Evolutionary conservation across 2,329 filamentous ascomycete species (phyloP).

Genomic region (Catunica adiposa): DNA sequence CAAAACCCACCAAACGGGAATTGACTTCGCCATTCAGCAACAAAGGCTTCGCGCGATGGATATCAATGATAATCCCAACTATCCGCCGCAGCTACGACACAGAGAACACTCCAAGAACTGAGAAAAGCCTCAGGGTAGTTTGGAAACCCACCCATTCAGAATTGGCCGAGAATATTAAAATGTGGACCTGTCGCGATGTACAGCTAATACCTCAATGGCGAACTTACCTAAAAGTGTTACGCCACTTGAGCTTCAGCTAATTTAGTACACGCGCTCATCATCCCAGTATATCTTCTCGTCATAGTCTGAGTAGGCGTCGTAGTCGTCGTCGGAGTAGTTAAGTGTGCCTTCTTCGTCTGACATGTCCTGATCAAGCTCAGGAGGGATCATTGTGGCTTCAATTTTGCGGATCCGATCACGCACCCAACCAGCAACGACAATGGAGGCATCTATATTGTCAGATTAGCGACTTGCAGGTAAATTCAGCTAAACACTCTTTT

Average conservation of each 20-base stretch:
- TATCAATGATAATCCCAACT: too few species aligned
- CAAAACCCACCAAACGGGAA: too few species aligned
- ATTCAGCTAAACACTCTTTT: too few species aligned
- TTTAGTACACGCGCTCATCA: conserved; percentile 14
- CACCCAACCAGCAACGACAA: conserved; percentile 13
- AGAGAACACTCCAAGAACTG: not conserved
- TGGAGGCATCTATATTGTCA: conserved; percentile 10
- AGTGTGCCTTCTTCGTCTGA: conserved; percentile 10
- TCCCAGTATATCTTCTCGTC: conserved; percentile 15
- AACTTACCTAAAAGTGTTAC: too few species aligned
- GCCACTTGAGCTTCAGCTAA: not conserved
- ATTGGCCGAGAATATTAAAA: too few species aligned
- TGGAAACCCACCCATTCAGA: not conserved
- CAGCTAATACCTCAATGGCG: too few species aligned
- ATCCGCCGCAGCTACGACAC: too few species aligned
- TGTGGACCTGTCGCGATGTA: not conserved
- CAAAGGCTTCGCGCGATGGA: not conserved
- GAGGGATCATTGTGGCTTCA: conserved; percentile 13
- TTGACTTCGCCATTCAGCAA: too few species aligned
- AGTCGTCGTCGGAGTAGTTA: conserved; percentile 10
- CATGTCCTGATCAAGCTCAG: conserved; percentile 2
- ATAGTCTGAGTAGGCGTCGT: conserved; percentile 5
- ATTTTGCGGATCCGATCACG: conserved; percentile 14
- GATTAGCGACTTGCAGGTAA: conserved; percentile 3
- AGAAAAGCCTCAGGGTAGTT: not conserved